Evolutionary conservation across 169 alveolate species (phyloP).

Genomic region (Eimeria zaria): DNA sequence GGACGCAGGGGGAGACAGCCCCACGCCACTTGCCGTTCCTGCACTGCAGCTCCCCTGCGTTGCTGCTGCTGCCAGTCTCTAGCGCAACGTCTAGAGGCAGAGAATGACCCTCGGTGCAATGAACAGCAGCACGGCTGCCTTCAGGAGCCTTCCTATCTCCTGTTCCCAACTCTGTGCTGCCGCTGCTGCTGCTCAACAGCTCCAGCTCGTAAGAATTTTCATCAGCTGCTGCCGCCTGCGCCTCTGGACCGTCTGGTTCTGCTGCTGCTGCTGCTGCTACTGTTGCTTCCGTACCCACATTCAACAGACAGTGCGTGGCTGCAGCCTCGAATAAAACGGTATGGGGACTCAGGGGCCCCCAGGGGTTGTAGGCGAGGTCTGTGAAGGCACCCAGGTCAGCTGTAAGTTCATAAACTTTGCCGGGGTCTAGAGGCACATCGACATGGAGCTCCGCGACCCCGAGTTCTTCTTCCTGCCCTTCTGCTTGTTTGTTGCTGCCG

Average conservation of each 20-base stretch:
- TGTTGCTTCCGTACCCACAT: slow-evolving; percentile 37
- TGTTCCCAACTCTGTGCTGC: background rate
- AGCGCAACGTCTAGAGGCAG: slow-evolving; percentile 4
- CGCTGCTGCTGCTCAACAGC: background rate
- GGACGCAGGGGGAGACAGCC: slow-evolving; percentile 63
- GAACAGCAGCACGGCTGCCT: slow-evolving; percentile 66
- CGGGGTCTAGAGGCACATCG: slow-evolving; percentile 81
- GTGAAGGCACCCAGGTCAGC: slow-evolving; percentile 88
- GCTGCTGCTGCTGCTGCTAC: slow-evolving; percentile 65
- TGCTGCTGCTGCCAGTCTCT: slow-evolving; percentile 27
- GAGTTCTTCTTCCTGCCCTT: background rate
- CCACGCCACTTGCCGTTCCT: slow-evolving; percentile 68
- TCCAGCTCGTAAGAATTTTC: slow-evolving; percentile 43
- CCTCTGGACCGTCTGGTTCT: slow-evolving; percentile 59
- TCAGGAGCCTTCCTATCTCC: slow-evolving; percentile 18
- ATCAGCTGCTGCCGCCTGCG: slow-evolving; percentile 34
- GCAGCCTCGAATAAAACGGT: slow-evolving; percentile 9
- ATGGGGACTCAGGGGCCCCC: slow-evolving; percentile 87
- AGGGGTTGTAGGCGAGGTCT: slow-evolving; percentile 89
- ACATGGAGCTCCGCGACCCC: slow-evolving; percentile 78
- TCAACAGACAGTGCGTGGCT: slow-evolving; percentile 49
- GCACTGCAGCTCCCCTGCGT: slow-evolving; percentile 50
- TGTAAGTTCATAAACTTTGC: slow-evolving; percentile 86
- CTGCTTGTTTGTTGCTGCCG: background rate
- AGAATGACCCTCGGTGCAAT: slow-evolving; percentile 59